Evolutionary conservation across 805 yeast genomes (phyloP).

Genomic region (Teunomyces funiuensis): DNA sequence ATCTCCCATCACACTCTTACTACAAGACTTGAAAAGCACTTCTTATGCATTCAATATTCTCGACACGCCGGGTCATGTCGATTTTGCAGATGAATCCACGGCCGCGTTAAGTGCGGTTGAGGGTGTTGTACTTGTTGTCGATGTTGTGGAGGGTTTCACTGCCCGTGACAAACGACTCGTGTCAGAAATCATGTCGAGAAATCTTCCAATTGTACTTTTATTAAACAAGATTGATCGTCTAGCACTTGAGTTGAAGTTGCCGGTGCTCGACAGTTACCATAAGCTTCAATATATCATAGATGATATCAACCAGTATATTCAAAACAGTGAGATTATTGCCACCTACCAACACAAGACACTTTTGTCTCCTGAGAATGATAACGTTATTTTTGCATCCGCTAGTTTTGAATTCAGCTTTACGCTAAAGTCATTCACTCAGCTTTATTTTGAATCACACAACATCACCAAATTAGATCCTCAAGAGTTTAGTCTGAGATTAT

Average conservation of each 20-base stretch:
- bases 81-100: constrained; percentile 75
- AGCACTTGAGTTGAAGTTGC: constrained; percentile 73
- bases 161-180: constrained; percentile 52
- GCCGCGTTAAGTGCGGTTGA: constrained; percentile 62
- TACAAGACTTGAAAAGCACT: constrained; percentile 49
- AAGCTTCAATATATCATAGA: constrained; percentile 64
- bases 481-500: constrained; percentile 54
- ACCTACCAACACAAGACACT: constrained; percentile 25
- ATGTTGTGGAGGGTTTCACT: constrained; percentile 79
- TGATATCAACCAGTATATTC: constrained; percentile 58
- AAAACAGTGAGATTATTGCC: constrained; percentile 26
- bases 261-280: constrained; percentile 70
- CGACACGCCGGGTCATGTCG: constrained; percentile 92
- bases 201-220: constrained; percentile 57
- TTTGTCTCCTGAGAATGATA: constrained; percentile 61
- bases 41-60: constrained; percentile 62
- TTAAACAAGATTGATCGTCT: constrained; percentile 84
- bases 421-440: constrained; percentile 58
- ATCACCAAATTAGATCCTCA: constrained; percentile 3
- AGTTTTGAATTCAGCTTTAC: constrained; percentile 64
- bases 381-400: constrained; percentile 76
- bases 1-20: constrained; percentile 59
- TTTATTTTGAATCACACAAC: constrained; percentile 35
- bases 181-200: constrained; percentile 48
- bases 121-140: constrained; percentile 69